Evolutionary conservation across 306 rosid genomes (phyloP).

Genomic region (Mucuna pruriens): DNA sequence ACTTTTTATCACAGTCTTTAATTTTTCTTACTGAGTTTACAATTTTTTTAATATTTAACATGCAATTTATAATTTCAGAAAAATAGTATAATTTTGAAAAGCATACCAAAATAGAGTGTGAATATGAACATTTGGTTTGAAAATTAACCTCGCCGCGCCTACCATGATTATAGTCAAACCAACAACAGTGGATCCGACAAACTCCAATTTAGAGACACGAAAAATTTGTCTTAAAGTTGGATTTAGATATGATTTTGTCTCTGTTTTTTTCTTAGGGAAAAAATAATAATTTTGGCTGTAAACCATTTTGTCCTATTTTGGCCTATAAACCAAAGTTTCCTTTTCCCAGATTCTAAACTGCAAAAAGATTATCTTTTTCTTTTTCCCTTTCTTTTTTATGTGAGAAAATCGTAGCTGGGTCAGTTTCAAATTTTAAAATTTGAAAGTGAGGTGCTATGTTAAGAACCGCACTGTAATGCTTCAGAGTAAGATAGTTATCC

Average conservation of each 20-base stretch:
- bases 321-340: constrained; percentile 4
- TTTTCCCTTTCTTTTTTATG: neutral
- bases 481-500: neutral
- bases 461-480: constrained; percentile 2
- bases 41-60: neutral
- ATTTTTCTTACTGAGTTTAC: neutral
- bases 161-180: neutral
- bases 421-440: constrained; percentile 11
- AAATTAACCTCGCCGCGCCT: constrained; percentile 2
- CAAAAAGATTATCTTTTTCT: neutral
- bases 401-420: constrained; percentile 25
- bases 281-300: constrained; percentile 13
- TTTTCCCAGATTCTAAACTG: constrained; percentile 17
- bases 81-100: neutral
- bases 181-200: constrained; percentile 26
- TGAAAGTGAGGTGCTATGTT: neutral
- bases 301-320: constrained; percentile 6
- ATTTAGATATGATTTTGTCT: constrained; percentile 21
- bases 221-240: constrained; percentile 13
- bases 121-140: neutral
- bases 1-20: neutral
- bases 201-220: constrained; percentile 19
- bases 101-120: neutral
- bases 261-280: neutral
- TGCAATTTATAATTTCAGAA: neutral